phyloP scores from a whole-genome alignment of 495 filamentous ascomycete genomes.

The Rusavskia elegans region DNA sequence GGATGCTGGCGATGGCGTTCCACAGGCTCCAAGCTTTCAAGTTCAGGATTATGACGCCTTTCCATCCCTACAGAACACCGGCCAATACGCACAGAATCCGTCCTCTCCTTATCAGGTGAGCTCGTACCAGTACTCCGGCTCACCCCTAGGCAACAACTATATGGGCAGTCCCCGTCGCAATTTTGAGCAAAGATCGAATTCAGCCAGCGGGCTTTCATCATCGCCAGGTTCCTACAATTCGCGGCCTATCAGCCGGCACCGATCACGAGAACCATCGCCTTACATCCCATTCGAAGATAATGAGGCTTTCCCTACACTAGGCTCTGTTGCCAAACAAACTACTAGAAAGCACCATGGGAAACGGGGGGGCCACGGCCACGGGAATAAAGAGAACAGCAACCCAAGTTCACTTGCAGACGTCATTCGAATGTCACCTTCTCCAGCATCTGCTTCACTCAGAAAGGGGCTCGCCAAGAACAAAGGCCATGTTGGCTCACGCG shows the following conservation, averaged over 20 bases:
- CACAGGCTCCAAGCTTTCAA: constrained; percentile 50
- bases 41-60: constrained; percentile 84
- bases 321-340: constrained; percentile 58
- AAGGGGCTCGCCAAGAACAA: constrained; percentile 27
- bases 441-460: constrained; percentile 26
- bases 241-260: constrained; percentile 73
- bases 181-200: constrained; percentile 10
- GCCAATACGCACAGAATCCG: constrained; percentile 43
- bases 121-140: constrained; percentile 12
- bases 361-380: constrained; percentile 48
- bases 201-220: constrained; percentile 11
- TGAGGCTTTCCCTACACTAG: constrained; percentile 91
- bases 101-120: constrained; percentile 6
- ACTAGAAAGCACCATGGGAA: constrained; percentile 86
- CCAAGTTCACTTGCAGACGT: constrained; percentile 87
- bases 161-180: constrained; percentile 9
- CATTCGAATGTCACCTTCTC: constrained; percentile 82
- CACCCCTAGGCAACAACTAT: constrained; percentile 8
- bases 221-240: constrained; percentile 28
- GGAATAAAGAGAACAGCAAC: constrained; percentile 40
- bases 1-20: constrained; percentile 32
- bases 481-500: constrained; percentile 37
- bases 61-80: constrained; percentile 55
- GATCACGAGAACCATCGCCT: constrained; percentile 48
- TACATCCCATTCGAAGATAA: constrained; percentile 77